Evolutionary conservation across 371 early-diverging fungal genomes (phyloP), one percentile per base, ranked within the genome.

Genomic region (Mortierella sp.): DNA sequence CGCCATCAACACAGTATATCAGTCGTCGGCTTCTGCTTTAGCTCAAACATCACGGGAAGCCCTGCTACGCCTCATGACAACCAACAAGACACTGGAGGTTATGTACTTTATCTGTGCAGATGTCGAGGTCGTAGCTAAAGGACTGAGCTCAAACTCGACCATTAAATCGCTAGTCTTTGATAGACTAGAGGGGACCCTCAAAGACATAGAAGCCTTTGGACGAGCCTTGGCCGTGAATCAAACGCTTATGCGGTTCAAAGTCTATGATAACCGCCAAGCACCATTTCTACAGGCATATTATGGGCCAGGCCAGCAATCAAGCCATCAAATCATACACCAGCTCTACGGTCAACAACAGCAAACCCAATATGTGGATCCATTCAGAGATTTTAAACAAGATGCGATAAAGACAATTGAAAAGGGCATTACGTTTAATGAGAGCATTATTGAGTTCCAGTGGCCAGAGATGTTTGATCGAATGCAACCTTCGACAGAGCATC

Each of bases 391-490:
- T 22, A 75, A 63, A n/a, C 70, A 70, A 37, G 70, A 70, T 3
- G 76, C 76, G 52, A 63, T 75, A 62, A 70, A 58, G 67, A 63
- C 63, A 10, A 55, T 75, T 16, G 76, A 70, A 22, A 62, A 66
- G 24, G 76, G 70, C 0, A 52, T 75, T 22, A 57, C 66, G 14
- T 66, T 75, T 54, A 75, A 75, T 51, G 22, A 70, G 10, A 62
- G 70, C 0, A 45, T 75, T n/a, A 75, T 75, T 24, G 76, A 75
- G 30, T 20, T 75, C 32, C 71, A 70, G 26, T 75, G 76, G 76
- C 76, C 76, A 11, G 76, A 75, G 59, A 62, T 75, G 76, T 75
- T 75, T 70, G 76, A 75, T 22, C 62, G 62, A 12, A 30, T 32
- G 58, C 76, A 75, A 30, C 76, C 76, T 6, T 66, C 67, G 51